These are phyloP conservation scores for Bimuria novae-zelandiae DNA, from an alignment of 2,329 filamentous ascomycete genomes.

Conservation along the genomic window DNA sequence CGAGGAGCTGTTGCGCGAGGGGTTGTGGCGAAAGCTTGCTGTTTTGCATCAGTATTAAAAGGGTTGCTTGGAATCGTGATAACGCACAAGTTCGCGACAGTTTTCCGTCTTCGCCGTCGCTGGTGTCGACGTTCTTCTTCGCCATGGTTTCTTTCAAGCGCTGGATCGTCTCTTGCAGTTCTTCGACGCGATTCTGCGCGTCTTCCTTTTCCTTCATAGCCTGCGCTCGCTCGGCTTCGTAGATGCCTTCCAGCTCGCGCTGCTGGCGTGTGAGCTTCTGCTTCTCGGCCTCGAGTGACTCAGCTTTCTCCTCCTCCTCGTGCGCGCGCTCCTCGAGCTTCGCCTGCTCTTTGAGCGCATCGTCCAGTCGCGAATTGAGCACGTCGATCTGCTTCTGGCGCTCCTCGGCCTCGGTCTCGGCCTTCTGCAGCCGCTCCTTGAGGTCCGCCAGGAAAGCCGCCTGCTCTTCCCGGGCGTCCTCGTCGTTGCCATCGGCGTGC, in stretches of 20 bases:
- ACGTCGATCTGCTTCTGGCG: constrained; percentile 84
- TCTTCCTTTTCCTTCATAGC: constrained; percentile 93
- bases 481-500: constrained; percentile 47
- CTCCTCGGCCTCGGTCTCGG: constrained; percentile 77
- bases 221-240: constrained; percentile 85
- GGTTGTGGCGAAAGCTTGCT: constrained; percentile 53
- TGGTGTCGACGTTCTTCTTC: constrained; percentile 66
- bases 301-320: constrained; percentile 82
- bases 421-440: constrained; percentile 78
- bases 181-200: constrained; percentile 80
- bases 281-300: constrained; percentile 81
- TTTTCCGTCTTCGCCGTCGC: constrained; percentile 56
- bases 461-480: constrained; percentile 79
- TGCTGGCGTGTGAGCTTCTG: constrained; percentile 81
- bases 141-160: constrained; percentile 87
- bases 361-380: constrained; percentile 83
- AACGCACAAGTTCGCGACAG: constrained; percentile 55
- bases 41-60: neutral
- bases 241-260: constrained; percentile 89
- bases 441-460: constrained; percentile 81
- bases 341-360: constrained; percentile 78
- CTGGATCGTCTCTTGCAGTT: constrained; percentile 88
- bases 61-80: neutral
- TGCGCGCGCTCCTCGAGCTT: constrained; percentile 87
- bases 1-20: constrained; percentile 53